A percentile compares a stretch with the other conserved stretches of the same genome.
Evolutionary conservation across 1,284 basidiomycete genomes (phyloP).

Genomic region (Lentinus polychrous): DNA sequence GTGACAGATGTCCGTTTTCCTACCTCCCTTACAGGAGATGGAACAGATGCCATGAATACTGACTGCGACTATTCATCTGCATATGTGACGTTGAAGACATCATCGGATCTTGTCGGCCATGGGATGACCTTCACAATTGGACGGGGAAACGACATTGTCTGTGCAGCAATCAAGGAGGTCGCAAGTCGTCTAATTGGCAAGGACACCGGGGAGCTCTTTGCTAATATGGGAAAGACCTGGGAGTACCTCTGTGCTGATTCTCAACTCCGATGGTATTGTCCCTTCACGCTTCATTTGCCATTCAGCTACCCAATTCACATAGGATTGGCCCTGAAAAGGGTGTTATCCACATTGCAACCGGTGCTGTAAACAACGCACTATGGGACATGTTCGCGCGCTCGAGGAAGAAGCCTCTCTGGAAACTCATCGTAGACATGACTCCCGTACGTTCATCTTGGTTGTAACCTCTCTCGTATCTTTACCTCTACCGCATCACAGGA

Average conservation of each 20-base stretch:
- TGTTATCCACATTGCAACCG: slow-evolving; percentile 78
- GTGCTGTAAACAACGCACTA: slow-evolving; percentile 74
- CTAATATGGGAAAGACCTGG: slow-evolving; percentile 84
- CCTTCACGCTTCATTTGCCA: too few species aligned
- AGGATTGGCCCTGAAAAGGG: slow-evolving; percentile 89
- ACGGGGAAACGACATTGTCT: slow-evolving; percentile 91
- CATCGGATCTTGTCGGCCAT: slow-evolving; percentile 69
- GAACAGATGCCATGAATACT: slow-evolving; percentile 91
- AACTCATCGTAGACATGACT: slow-evolving; percentile 77
- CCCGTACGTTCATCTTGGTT: slow-evolving; percentile 43
- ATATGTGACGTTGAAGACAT: slow-evolving; percentile 77
- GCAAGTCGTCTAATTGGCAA: slow-evolving; percentile 81
- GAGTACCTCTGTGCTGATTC: slow-evolving; percentile 78
- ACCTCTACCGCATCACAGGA: slow-evolving; percentile 39
- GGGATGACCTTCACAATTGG: slow-evolving; percentile 99
- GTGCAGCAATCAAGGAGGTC: slow-evolving; percentile 72
- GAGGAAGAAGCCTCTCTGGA: slow-evolving; percentile 78
- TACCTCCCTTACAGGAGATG: slow-evolving; percentile 79
- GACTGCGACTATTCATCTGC: slow-evolving; percentile 95
- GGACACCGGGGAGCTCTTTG: slow-evolving; percentile 77
- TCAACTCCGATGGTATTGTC: slow-evolving; percentile 74
- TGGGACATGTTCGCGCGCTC: slow-evolving; percentile 83
- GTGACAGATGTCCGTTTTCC: slow-evolving; percentile 78
- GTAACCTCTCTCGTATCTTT: background rate
- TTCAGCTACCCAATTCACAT: too few species aligned